Conservation (phyloP, 73 alveolate species). For the Paramecium octaurelia region DNA sequence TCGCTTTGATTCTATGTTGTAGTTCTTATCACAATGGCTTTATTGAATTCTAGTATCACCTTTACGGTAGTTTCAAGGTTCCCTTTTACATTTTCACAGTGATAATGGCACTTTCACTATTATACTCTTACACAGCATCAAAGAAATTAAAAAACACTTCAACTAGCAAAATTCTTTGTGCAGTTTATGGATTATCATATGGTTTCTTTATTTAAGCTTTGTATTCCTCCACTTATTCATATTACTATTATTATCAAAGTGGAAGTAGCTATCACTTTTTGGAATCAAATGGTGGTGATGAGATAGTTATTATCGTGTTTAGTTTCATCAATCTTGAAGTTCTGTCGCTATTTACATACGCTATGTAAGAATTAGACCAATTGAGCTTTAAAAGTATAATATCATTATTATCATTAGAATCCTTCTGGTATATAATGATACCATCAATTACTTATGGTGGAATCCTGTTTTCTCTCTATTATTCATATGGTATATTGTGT, state of each 20-base stretch:
- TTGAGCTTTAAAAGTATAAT: background rate
- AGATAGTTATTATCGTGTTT: background rate
- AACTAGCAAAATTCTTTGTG: background rate
- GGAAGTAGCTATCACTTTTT: background rate
- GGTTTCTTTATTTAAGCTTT: background rate
- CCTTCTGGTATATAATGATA: background rate
- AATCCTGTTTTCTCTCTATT: background rate
- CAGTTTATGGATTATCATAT: background rate
- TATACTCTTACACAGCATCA: background rate
- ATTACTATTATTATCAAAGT: background rate
- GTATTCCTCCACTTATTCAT: background rate
- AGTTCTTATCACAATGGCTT: background rate
- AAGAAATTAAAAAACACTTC: background rate
- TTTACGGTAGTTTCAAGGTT: background rate
- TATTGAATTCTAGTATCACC: background rate
- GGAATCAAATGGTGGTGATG: background rate
- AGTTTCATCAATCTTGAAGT: background rate
- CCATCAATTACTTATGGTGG: background rate
- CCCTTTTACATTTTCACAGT: background rate
- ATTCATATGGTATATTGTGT: background rate
- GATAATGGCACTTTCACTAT: background rate
- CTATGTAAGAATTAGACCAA: background rate
- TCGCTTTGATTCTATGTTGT: background rate
- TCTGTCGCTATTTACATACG: background rate
- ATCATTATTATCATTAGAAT: background rate